Percentiles rank a stretch among this genome's conserved stretches.
Conservation (phyloP, 179 eudicot species). For the Vitellaria paradoxa region DNA sequence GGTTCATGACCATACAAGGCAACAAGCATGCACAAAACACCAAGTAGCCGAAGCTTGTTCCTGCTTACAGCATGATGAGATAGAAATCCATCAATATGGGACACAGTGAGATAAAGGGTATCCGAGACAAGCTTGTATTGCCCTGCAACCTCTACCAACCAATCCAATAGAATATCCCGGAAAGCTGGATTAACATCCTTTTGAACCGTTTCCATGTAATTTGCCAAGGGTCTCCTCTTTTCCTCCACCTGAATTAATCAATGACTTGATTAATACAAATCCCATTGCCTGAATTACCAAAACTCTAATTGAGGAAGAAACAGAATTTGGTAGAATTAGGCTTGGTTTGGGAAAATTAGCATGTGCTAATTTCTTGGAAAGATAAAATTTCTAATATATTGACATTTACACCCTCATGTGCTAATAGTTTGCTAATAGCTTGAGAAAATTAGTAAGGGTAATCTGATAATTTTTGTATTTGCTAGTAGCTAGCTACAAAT, state of each 20-base stretch:
- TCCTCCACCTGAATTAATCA: too few species aligned
- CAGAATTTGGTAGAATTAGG: neutral
- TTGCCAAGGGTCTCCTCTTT: constrained; percentile 37
- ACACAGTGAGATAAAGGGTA: constrained; percentile 41
- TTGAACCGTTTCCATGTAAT: constrained; percentile 47
- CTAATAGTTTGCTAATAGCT: too few species aligned
- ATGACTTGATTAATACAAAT: neutral
- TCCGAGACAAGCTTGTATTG: constrained; percentile 48
- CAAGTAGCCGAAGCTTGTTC: constrained; percentile 56
- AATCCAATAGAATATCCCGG: too few species aligned
- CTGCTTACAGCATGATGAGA: constrained; percentile 28
- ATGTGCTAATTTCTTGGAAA: neutral
- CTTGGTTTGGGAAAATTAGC: too few species aligned
- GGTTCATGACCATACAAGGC: constrained; percentile 37
- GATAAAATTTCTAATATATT: too few species aligned
- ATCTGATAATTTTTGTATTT: too few species aligned
- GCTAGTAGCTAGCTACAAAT: too few species aligned
- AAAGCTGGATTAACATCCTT: constrained; percentile 29
- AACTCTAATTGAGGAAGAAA: neutral
- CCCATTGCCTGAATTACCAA: neutral
- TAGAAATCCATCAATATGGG: constrained; percentile 43
- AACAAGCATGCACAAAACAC: constrained; percentile 52
- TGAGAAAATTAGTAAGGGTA: too few species aligned
- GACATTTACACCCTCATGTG: too few species aligned
- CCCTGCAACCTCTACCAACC: too few species aligned